Conservation (phyloP, 257 asterid species). For the Paulownia fortunei region DNA sequence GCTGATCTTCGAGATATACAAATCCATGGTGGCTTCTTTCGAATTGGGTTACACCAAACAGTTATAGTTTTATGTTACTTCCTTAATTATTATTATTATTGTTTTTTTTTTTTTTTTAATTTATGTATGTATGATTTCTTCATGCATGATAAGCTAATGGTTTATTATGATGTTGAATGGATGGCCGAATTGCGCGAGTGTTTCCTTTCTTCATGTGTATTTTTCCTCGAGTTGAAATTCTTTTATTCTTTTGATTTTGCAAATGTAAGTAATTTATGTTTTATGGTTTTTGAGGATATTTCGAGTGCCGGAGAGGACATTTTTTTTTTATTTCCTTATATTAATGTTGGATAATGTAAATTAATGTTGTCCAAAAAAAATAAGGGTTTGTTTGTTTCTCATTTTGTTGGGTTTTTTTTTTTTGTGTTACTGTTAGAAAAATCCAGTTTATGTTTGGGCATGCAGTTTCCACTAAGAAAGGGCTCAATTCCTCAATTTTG, state of each 20-base stretch:
- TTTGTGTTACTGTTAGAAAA: too few relatives aligned
- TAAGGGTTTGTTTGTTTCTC: too few relatives aligned
- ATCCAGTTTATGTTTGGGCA: too few relatives aligned
- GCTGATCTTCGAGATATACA: slow-evolving; percentile 59
- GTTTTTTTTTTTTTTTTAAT: background rate
- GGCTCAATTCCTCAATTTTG: too few relatives aligned
- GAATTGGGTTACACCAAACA: slow-evolving; percentile 52
- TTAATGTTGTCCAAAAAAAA: background rate
- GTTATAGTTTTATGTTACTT: background rate
- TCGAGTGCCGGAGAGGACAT: too few relatives aligned
- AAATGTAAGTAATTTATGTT: background rate
- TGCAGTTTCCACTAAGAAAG: too few relatives aligned
- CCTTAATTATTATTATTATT: too few relatives aligned
- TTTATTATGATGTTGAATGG: background rate
- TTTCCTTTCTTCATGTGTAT: background rate
- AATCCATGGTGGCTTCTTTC: slow-evolving; percentile 50
- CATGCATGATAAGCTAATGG: background rate
- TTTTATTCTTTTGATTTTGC: background rate
- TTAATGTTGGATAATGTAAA: background rate
- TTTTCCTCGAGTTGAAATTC: background rate
- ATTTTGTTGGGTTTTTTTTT: too few relatives aligned
- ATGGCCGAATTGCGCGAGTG: background rate
- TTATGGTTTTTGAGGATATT: too few relatives aligned
- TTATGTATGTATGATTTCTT: background rate
- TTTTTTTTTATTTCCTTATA: background rate